Base-by-base conservation (phyloP, 2,329 filamentous ascomycete genomes). In the Claviceps pazoutovae region DNA sequence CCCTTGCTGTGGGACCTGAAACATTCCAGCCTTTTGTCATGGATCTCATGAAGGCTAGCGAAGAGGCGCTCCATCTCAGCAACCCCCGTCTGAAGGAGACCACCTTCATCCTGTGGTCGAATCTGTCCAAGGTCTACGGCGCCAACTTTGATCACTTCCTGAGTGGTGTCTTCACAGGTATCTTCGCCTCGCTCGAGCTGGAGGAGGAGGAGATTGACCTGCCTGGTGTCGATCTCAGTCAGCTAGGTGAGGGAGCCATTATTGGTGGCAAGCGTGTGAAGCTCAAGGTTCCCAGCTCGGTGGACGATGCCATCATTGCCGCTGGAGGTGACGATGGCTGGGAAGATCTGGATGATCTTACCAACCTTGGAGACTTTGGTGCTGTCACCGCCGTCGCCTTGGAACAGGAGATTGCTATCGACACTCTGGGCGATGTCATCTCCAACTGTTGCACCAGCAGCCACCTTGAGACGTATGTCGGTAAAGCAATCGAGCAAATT, bases 391-490 rank as follows among this genome's bases (percentile, higher is more conserved):
- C 89, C 50, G 80, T 96, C 51, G 88, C 91, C 23, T 80, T 95
- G 61, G 93, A 97, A 76, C 96, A 97, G 71, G 93, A 98, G 70
- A 94, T 97, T 60, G 91, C 93, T 39, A 82, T 95, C 45, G 93
- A 98, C 68, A 90, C 96, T 5, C 79, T 96, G 38, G 93, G 90
- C 57, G 93, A 98, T 64, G 82, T 98, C 56, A 84, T 97, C 62
- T 84, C 86, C 46, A 84, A 94, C 72, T 88, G 88, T 47, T 89
- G 88, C 67, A 79, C 80, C 62, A 79, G 85, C 58, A 88, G 80
- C 66, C 77, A 78, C 60, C 71, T 80, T 52, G 71, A 94, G 58
- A 83, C 87, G 5, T 95, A 91, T 68, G 86, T 96, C 56, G 84
- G 95, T 72, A 86, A 88, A 74, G 88, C 88, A 7, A 80, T 98